Percentiles rank a stretch among this genome's conserved stretches.
Evolutionary conservation across 2,329 filamentous ascomycete species (phyloP).

Genomic region (Pseudopyrenochaeta lycopersici): DNA sequence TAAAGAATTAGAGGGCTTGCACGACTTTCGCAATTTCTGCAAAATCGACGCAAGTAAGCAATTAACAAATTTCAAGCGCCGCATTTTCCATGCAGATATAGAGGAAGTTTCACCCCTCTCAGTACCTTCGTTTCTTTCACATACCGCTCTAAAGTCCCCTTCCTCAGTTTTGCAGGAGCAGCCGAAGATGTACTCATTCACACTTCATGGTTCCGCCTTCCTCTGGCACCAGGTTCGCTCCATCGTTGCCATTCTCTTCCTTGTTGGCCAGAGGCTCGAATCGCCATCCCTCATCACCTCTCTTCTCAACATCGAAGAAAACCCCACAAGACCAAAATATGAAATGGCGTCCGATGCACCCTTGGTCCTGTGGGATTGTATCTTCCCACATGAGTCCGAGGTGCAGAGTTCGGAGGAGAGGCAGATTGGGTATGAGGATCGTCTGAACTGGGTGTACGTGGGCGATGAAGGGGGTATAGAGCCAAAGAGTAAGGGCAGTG

Average conservation of each 20-base stretch:
- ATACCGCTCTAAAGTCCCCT: slow-evolving; percentile 33
- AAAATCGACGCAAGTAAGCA: slow-evolving; percentile 92
- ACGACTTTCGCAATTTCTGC: slow-evolving; percentile 98
- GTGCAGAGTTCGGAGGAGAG: slow-evolving; percentile 49
- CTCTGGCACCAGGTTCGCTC: slow-evolving; percentile 98
- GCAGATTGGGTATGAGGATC: slow-evolving; percentile 62
- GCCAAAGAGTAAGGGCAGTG: slow-evolving; percentile 50
- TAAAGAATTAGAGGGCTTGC: slow-evolving; percentile 78
- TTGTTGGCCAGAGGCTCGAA: slow-evolving; percentile 89
- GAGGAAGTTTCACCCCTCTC: slow-evolving; percentile 55
- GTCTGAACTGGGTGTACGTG: slow-evolving; percentile 79
- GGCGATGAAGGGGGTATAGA: slow-evolving; percentile 68
- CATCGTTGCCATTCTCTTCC: slow-evolving; percentile 92
- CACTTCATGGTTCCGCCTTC: slow-evolving; percentile 89
- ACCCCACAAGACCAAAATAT: slow-evolving; percentile 83
- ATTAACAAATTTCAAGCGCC: slow-evolving; percentile 81
- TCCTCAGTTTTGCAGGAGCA: slow-evolving; percentile 4
- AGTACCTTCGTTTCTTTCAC: slow-evolving; percentile 37
- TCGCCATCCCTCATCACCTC: slow-evolving; percentile 74
- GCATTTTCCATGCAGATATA: slow-evolving; percentile 82
- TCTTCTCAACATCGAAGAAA: slow-evolving; percentile 75
- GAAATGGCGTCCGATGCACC: slow-evolving; percentile 90
- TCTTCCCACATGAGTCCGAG: slow-evolving; percentile 71
- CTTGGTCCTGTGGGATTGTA: slow-evolving; percentile 94
- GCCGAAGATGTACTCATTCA: slow-evolving; percentile 83